phyloP scores from a whole-genome alignment of 2,329 filamentous ascomycete species.

The Basipetospora chlamydospora region DNA sequence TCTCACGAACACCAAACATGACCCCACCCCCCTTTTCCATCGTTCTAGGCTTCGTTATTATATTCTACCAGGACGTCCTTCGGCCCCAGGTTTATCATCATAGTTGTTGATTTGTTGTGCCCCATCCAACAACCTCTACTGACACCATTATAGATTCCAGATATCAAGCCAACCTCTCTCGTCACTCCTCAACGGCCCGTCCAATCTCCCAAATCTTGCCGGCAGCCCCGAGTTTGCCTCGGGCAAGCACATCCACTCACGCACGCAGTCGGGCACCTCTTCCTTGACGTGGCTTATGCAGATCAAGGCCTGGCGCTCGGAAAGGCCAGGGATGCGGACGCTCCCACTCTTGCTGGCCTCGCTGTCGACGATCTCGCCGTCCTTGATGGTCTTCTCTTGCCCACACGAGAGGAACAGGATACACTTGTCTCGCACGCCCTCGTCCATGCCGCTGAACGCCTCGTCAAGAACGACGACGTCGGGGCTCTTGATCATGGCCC shows the following conservation, averaged over 20 bases:
- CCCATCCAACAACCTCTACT: too few relatives aligned
- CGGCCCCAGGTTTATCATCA: too few relatives aligned
- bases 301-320: conserved; percentile 63
- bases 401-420: conserved; percentile 62
- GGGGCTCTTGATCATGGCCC: conserved; percentile 64
- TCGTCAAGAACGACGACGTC: conserved; percentile 79
- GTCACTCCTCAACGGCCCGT: conserved; percentile 44
- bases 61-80: too few relatives aligned
- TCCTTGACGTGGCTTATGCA: conserved; percentile 84
- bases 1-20: too few relatives aligned
- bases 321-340: conserved; percentile 46
- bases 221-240: conserved; percentile 49
- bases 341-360: conserved; percentile 26
- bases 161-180: conserved; percentile 48
- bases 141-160: conserved; percentile 42
- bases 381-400: conserved; percentile 29
- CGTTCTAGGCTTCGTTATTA: too few relatives aligned
- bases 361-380: conserved; percentile 29
- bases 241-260: conserved; percentile 77
- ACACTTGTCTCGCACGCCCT: conserved; percentile 71
- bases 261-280: conserved; percentile 71
- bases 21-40: too few relatives aligned
- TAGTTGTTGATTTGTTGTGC: too few relatives aligned
- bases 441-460: conserved; percentile 76
- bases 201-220: conserved; percentile 50